A percentile compares a stretch with the other conserved stretches of the same genome.
phyloP scores from a whole-genome alignment of 2,329 filamentous ascomycete species.

The Dothideomycetes sp. region DNA sequence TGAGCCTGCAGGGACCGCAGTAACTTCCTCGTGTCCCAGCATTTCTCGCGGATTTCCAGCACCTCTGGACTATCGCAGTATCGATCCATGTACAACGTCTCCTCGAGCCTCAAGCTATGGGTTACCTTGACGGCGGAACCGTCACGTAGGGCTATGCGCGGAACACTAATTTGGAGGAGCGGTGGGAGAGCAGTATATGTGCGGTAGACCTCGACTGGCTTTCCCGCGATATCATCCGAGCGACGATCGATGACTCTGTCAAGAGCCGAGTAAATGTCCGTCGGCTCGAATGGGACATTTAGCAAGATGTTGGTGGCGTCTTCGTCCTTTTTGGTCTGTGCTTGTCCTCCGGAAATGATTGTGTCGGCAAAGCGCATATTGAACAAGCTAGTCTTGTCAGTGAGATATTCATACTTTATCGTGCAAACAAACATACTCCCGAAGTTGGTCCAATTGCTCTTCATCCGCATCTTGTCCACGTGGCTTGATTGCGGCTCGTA shows the following conservation, averaged over 20 bases:
- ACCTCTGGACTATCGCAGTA: slow-evolving; percentile 65
- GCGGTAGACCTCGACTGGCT: slow-evolving; percentile 49
- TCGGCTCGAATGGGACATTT: slow-evolving; percentile 45
- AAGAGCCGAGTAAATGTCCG: slow-evolving; percentile 71
- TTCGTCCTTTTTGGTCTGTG: slow-evolving; percentile 39
- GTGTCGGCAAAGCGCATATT: slow-evolving; percentile 17
- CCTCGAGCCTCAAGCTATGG: slow-evolving; percentile 66
- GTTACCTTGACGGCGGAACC: slow-evolving; percentile 57
- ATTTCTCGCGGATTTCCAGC: slow-evolving; percentile 53
- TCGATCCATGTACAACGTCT: slow-evolving; percentile 75
- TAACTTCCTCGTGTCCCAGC: slow-evolving; percentile 63
- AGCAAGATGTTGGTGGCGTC: slow-evolving; percentile 53
- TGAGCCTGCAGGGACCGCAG: slow-evolving; percentile 29
- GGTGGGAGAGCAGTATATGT: slow-evolving; percentile 58
- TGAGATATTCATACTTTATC: slow-evolving; percentile 38
- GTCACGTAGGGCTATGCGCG: slow-evolving; percentile 60
- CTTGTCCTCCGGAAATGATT: slow-evolving; percentile 26
- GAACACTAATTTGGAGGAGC: slow-evolving; percentile 79
- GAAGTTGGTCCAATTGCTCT: slow-evolving; percentile 58
- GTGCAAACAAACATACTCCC: slow-evolving; percentile 9
- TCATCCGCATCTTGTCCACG: slow-evolving; percentile 54
- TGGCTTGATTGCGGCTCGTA: slow-evolving; percentile 78
- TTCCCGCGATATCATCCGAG: slow-evolving; percentile 47
- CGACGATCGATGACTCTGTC: slow-evolving; percentile 78
- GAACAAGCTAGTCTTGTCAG: slow-evolving; percentile 17